Percentiles rank a stretch among this genome's conserved stretches.
Conservation (phyloP, 2,329 filamentous ascomycete species). For the Malbranchea cinnamomea region DNA sequence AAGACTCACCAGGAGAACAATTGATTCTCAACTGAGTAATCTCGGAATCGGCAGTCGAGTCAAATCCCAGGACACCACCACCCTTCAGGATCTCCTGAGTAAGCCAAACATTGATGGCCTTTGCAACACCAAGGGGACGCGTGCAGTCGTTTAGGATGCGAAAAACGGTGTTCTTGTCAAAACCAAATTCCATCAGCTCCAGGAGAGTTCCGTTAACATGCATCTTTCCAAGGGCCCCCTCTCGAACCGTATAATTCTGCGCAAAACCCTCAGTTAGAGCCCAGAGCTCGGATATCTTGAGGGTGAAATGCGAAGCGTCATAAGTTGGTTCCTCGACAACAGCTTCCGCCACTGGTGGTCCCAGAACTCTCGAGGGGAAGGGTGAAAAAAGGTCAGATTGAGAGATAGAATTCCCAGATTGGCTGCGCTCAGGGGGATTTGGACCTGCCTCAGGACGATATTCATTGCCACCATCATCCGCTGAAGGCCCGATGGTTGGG, state of each 20-base stretch:
- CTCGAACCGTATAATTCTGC: slow-evolving; percentile 5
- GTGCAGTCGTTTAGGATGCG: slow-evolving; percentile 14
- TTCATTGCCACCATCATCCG: no score
- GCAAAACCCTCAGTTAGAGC: slow-evolving; percentile 5
- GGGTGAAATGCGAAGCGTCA: slow-evolving; percentile 6
- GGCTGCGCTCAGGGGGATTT: slow-evolving; percentile 12
- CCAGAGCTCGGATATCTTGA: slow-evolving; percentile 11
- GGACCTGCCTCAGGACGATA: not conserved
- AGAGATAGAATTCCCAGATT: slow-evolving; percentile 5
- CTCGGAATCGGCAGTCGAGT: slow-evolving; percentile 12
- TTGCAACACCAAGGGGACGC: slow-evolving; percentile 14
- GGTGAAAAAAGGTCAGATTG: not conserved
- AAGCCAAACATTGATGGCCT: slow-evolving; percentile 17
- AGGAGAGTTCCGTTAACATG: slow-evolving; percentile 3
- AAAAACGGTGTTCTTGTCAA: slow-evolving; percentile 8
- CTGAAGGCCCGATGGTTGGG: no score
- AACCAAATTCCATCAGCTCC: slow-evolving; percentile 12
- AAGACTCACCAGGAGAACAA: slow-evolving; percentile 11
- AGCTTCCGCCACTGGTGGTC: not conserved
- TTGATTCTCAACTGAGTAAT: slow-evolving; percentile 11
- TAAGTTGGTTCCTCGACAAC: not conserved
- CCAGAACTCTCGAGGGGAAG: not conserved
- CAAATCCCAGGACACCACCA: slow-evolving; percentile 15
- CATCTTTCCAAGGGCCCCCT: slow-evolving; percentile 3
- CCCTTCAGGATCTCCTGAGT: slow-evolving; percentile 13